phyloP scores from a whole-genome alignment of 2,329 filamentous ascomycete genomes.

The Ophiostoma angusticollis region DNA sequence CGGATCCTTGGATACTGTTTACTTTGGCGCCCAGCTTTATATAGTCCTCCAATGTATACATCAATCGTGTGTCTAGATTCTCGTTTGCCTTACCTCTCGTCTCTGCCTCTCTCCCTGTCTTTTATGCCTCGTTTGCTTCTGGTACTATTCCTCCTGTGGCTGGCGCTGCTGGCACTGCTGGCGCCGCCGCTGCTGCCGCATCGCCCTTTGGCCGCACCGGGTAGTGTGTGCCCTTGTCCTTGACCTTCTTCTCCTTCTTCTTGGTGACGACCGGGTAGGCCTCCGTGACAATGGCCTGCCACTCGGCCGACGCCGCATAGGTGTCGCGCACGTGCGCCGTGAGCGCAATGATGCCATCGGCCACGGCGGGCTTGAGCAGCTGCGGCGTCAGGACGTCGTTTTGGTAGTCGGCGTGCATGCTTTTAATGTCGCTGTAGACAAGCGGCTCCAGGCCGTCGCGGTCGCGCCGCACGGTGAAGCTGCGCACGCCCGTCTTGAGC shows the following conservation, averaged over 20 bases:
- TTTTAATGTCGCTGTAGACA: constrained; percentile 62
- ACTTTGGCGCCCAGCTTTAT: too few species aligned
- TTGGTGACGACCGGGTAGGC: constrained; percentile 67
- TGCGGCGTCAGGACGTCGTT: constrained; percentile 77
- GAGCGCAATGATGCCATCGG: constrained; percentile 58
- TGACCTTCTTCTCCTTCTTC: constrained; percentile 39
- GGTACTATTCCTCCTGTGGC: constrained; percentile 1
- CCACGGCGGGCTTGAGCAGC: constrained; percentile 72
- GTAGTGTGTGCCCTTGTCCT: constrained; percentile 16
- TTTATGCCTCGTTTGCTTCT: constrained; percentile 3
- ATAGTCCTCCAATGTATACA: too few species aligned
- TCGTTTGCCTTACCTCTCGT: too few species aligned
- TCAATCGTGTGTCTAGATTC: too few species aligned
- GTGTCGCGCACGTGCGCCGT: constrained; percentile 65
- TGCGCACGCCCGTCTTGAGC: constrained; percentile 41
- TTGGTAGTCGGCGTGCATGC: constrained; percentile 68
- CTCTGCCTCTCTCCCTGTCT: background rate
- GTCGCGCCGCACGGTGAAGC: constrained; percentile 56
- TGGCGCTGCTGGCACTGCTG: too few species aligned
- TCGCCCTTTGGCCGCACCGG: constrained; percentile 13
- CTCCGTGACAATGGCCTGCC: constrained; percentile 63
- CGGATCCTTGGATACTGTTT: background rate
- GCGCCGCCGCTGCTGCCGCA: background rate
- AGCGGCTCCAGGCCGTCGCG: constrained; percentile 58
- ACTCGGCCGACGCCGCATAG: constrained; percentile 59